Base-by-base conservation (phyloP, 2,329 filamentous ascomycete species). In the Cryoendolithus antarcticus region DNA sequence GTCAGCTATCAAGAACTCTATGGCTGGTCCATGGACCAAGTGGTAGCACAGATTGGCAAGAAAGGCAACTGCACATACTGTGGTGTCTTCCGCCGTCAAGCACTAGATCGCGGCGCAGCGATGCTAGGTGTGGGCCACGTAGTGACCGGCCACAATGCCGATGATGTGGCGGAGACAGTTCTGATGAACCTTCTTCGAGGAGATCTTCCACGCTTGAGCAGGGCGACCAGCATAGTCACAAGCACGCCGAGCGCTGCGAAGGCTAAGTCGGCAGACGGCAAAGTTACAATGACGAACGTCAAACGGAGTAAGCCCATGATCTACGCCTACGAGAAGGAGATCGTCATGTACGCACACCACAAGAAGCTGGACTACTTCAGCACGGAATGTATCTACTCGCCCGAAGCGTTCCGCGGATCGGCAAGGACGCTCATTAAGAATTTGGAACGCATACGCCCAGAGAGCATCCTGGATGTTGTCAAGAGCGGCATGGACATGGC, bases 11-110 rank as follows among this genome's bases (percentile, higher is more conserved):
- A 80, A 39, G 83, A 95, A 54, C 69, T 98, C 7, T 98, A 98
- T 59, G 91, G 89, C 7, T 98, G 91, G 91, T 95, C 88, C 1
- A 98, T 98, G 91, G 91, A 98, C 56, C 86, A 96, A 56, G 91
- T 98, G 7, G 93, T 98, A 3, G 83, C 88, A 53, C 85, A 89
- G 35, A 83, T 98, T 37, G 91, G 91, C 9, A 96, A 95, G 66
- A 96, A 95, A 62, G 88, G 89, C 24, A 98, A 98, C 62, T 98
- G 91, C 71, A 98, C 93, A 24, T 98, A 98, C 56, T 98, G 91
- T 55, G 91, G 91, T 9, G 91, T 98, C 12, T 98, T 98, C 58
- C 73, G 91, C 38, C 74, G 93, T 42, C 91, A 98, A 64, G 91
- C 91, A 2, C 70, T 98, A 28, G 91, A 98, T 59, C 77, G 91